phyloP scores from a whole-genome alignment of 768 basidiomycete genomes.

The Trametes cubensis region DNA sequence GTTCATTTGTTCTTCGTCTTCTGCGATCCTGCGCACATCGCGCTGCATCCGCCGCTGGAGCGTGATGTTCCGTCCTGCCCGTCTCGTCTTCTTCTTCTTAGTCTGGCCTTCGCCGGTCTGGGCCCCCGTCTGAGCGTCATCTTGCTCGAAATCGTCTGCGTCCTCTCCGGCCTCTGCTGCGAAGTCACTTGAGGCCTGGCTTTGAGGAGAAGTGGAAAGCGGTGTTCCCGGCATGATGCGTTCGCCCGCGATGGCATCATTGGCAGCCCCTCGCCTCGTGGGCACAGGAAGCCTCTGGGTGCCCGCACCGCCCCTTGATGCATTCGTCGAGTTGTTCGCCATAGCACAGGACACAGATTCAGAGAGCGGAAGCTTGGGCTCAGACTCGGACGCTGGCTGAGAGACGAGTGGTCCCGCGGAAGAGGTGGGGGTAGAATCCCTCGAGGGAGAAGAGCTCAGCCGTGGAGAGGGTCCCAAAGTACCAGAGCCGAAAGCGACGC shows the following conservation, averaged over 20 bases:
- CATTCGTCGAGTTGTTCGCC: conserved; percentile 16
- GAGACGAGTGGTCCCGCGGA: conserved; percentile 11
- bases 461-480: conserved; percentile 15
- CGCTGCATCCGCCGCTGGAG: conserved; percentile 24
- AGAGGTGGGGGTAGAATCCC: conserved; percentile 19
- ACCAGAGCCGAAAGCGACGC: conserved; percentile 23
- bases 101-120: conserved; percentile 18
- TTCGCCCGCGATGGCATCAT: conserved; percentile 18
- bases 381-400: conserved; percentile 4
- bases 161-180: conserved; percentile 10
- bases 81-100: conserved; percentile 26
- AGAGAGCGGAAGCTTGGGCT: background rate
- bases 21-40: conserved; percentile 22
- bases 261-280: conserved; percentile 15
- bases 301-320: conserved; percentile 14
- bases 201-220: conserved; percentile 17
- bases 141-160: conserved; percentile 21
- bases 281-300: conserved; percentile 15
- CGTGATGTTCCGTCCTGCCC: conserved; percentile 22
- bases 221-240: conserved; percentile 19
- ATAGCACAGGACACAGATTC: conserved; percentile 7
- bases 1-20: conserved; percentile 14
- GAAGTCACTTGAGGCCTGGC: conserved; percentile 15
- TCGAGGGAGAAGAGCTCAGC: conserved; percentile 20
- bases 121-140: conserved; percentile 9